A percentile compares a stretch with the other conserved stretches of the same genome.
phyloP scores from a whole-genome alignment of 768 basidiomycete species.

The Exsudoporus frostii region DNA sequence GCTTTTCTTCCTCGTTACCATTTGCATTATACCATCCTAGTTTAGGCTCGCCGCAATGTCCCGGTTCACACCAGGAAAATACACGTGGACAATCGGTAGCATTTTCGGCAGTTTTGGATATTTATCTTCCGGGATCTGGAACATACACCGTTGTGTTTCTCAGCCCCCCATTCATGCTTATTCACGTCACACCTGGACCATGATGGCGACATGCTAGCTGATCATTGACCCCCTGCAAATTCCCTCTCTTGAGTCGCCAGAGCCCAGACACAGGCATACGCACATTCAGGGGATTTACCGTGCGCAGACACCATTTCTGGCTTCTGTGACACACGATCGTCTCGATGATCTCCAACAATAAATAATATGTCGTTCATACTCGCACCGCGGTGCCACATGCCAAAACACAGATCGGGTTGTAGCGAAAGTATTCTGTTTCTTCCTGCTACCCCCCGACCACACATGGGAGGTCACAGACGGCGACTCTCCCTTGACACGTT shows the following conservation, averaged over 20 bases:
- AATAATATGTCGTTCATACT: constrained; percentile 2
- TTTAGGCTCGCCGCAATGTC: constrained; percentile 3
- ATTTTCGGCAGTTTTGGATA: constrained; percentile 10
- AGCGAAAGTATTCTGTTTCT: not conserved
- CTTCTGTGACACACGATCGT: constrained; percentile 2
- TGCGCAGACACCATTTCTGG: not conserved
- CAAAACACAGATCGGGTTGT: constrained; percentile 8
- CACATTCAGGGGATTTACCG: constrained; percentile 11
- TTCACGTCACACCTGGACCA: not conserved
- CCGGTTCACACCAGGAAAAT: not conserved
- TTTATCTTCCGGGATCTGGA: not conserved
- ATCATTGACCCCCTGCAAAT: not conserved
- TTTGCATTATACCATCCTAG: not conserved
- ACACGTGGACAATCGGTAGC: constrained; percentile 14
- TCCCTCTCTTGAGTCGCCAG: not conserved
- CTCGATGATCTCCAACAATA: constrained; percentile 10
- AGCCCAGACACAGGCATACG: constrained; percentile 5
- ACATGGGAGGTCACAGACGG: constrained; percentile 6
- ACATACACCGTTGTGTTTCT: not conserved
- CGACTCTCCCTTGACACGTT: constrained; percentile 8
- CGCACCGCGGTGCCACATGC: constrained; percentile 6
- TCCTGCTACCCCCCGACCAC: not conserved
- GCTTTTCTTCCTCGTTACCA: not conserved
- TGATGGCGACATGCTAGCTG: not conserved
- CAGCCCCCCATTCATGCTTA: not conserved